These are phyloP conservation scores for Saccharomycopsis amapae DNA, from an alignment of 805 yeast species.

Conservation along the genomic window DNA sequence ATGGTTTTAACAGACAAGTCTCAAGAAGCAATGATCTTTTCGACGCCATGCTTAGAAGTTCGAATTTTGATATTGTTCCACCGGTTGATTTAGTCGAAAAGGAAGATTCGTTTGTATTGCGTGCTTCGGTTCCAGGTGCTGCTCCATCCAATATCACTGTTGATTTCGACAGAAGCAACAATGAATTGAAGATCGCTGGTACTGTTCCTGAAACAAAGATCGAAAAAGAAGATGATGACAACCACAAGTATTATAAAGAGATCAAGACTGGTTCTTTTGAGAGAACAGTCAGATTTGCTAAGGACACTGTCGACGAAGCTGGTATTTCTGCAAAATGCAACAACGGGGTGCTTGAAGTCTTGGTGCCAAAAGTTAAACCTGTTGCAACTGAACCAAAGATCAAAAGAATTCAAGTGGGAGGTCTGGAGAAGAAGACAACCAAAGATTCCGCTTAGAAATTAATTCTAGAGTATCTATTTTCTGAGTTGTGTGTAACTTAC, in stretches of 20 bases:
- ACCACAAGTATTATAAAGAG: conserved; percentile 21
- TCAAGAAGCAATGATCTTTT: not conserved
- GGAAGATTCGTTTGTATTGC: conserved; percentile 28
- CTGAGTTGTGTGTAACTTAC: no score
- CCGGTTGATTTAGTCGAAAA: conserved; percentile 32
- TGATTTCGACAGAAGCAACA: conserved; percentile 31
- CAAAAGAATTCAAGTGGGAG: conserved; percentile 4
- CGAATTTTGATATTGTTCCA: no score
- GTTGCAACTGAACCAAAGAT: not conserved
- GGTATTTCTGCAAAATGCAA: conserved; percentile 8
- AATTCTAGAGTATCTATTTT: no score
- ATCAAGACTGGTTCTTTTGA: conserved; percentile 27
- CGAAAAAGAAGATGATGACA: conserved; percentile 7
- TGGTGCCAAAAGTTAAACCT: conserved; percentile 2
- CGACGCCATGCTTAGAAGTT: no score
- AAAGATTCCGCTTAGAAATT: no score
- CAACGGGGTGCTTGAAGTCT: conserved; percentile 2
- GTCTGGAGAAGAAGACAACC: no score
- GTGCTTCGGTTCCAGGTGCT: conserved; percentile 33
- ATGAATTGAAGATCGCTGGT: conserved; percentile 31
- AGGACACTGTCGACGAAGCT: conserved; percentile 28
- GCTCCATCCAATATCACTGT: conserved; percentile 27
- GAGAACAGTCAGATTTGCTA: conserved; percentile 29
- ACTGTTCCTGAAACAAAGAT: conserved; percentile 3
- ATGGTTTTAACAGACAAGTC: not conserved